Evolutionary conservation across 805 yeast genomes (phyloP).

Genomic region (Pichia pseudocactophila): DNA sequence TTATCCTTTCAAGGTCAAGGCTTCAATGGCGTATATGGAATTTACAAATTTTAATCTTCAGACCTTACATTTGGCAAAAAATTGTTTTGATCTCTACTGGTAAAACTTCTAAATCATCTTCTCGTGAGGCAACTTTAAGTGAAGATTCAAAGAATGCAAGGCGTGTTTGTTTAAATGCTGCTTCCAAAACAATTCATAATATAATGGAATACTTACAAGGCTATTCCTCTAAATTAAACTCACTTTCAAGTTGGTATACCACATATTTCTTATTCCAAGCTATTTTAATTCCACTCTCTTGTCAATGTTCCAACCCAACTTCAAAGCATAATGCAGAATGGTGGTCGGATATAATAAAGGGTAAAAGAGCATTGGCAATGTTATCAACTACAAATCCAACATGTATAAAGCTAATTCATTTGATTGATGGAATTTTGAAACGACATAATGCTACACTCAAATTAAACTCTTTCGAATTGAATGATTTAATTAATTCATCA

Average conservation of each 20-base stretch:
- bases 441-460: slow-evolving; percentile 15
- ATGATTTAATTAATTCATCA: not conserved
- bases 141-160: slow-evolving; percentile 43
- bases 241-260: slow-evolving; percentile 53
- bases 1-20: slow-evolving; percentile 42
- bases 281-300: slow-evolving; percentile 46
- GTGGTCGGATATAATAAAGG: slow-evolving; percentile 35
- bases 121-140: slow-evolving; percentile 15
- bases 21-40: slow-evolving; percentile 52
- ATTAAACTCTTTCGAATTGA: slow-evolving; percentile 3
- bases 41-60: slow-evolving; percentile 43
- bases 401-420: slow-evolving; percentile 36
- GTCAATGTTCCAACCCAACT: slow-evolving; percentile 41
- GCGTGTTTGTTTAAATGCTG: slow-evolving; percentile 39
- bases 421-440: slow-evolving; percentile 34
- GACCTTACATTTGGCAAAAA: slow-evolving; percentile 50
- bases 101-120: slow-evolving; percentile 11
- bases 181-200: slow-evolving; percentile 44
- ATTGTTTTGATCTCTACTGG: slow-evolving; percentile 14
- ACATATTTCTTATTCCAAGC: slow-evolving; percentile 59
- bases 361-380: slow-evolving; percentile 31
- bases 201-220: slow-evolving; percentile 32
- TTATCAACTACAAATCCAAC: slow-evolving; percentile 36
- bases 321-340: slow-evolving; percentile 37
- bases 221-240: slow-evolving; percentile 25